Conservation (phyloP, 139 green algal species). For the Gonium pectorale region DNA sequence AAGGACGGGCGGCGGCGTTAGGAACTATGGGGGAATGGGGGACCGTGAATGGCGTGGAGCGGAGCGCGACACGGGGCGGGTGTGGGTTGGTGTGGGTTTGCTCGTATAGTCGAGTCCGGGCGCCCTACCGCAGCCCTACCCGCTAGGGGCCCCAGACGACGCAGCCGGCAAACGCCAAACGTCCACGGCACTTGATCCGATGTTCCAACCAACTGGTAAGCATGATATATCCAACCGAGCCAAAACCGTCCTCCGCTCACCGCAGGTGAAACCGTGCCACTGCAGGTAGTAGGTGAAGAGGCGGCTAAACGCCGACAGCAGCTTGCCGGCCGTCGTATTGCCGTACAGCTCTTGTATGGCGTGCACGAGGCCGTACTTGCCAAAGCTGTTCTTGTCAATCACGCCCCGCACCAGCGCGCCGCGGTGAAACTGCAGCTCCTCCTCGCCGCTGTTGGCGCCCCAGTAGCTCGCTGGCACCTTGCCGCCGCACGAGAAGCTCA, state of each 20-base stretch:
- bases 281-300: constrained; percentile 94
- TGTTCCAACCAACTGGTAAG: no score
- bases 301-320: constrained; percentile 87
- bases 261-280: constrained; percentile 94
- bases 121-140: no score
- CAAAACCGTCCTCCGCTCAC: constrained; percentile 2
- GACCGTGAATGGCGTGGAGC: no score
- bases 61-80: no score
- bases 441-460: constrained; percentile 79
- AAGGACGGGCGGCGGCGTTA: no score
- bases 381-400: constrained; percentile 97
- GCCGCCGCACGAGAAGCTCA: constrained; percentile 76
- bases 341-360: constrained; percentile 96
- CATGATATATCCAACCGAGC: no score
- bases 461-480: constrained; percentile 90
- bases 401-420: constrained; percentile 78
- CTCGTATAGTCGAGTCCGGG: no score
- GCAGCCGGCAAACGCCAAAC: no score
- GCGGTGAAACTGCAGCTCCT: constrained; percentile 72
- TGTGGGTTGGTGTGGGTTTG: no score
- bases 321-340: constrained; percentile 72
- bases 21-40: no score
- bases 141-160: no score
- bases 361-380: constrained; percentile 95
- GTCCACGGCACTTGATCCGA: no score